Percentiles rank a stretch among this genome's conserved stretches.
Evolutionary conservation across 257 asterid genomes (phyloP).

Genomic region (Primulina huaijiensis): DNA sequence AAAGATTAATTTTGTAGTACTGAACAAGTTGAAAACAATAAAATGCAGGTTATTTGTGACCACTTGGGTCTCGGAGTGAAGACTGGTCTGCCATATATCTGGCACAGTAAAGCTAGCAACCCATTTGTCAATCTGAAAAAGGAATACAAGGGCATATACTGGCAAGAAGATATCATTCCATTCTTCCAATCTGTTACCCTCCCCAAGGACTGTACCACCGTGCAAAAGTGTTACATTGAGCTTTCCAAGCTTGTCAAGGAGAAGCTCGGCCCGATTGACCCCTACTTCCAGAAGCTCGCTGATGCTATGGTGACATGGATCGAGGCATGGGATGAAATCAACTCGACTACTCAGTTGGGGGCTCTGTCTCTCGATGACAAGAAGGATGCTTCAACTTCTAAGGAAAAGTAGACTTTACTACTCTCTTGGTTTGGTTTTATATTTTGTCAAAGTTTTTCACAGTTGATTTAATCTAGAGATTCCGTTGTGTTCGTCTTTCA

Average conservation of each 20-base stretch:
- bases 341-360: slow-evolving; percentile 32
- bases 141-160: slow-evolving; percentile 64
- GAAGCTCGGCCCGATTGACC: slow-evolving; percentile 53
- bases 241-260: slow-evolving; percentile 57
- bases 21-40: neutral
- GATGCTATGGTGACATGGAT: slow-evolving; percentile 76
- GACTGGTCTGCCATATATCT: slow-evolving; percentile 71
- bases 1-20: neutral
- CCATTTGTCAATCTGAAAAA: slow-evolving; percentile 68
- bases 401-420: slow-evolving; percentile 31
- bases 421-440: neutral
- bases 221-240: slow-evolving; percentile 62
- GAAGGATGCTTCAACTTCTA: slow-evolving; percentile 29
- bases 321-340: slow-evolving; percentile 64
- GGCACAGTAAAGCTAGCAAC: slow-evolving; percentile 87
- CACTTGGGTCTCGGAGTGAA: slow-evolving; percentile 67
- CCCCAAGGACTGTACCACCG: slow-evolving; percentile 59
- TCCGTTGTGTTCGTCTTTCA: slow-evolving; percentile 6
- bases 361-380: slow-evolving; percentile 18
- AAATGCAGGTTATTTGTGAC: slow-evolving; percentile 55
- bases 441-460: neutral
- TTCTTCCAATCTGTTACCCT: slow-evolving; percentile 52
- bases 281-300: slow-evolving; percentile 57
- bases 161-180: slow-evolving; percentile 78
- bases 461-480: neutral